Base-by-base conservation (phyloP, 2,329 filamentous ascomycete species). In the Lasiodiplodia hormozganensis region DNA sequence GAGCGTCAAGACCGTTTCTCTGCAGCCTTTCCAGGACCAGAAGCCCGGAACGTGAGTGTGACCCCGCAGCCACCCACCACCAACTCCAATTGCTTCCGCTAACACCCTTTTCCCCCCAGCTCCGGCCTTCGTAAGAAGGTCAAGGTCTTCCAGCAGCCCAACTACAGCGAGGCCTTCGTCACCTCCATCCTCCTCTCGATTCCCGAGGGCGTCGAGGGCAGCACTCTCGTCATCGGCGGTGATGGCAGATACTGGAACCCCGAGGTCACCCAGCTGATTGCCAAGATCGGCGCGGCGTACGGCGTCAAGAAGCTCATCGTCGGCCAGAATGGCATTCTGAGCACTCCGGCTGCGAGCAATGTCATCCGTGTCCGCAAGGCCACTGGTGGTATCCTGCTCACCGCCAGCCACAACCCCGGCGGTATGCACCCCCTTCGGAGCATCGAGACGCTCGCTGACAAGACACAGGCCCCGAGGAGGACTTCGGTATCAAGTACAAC, bases 401-500 rank as follows among this genome's bases (percentile, higher is more conserved):
- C 96, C 71, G 96, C 96, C 74, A 97, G 94, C 81, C 96, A 99
- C 87, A 99, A 99, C 85, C 94, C 96, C 70, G 96, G 96, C 81
- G 96, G 95, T 95, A 85, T 81, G 90, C 7, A 18, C 8, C 38
- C 58, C 12, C 23, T n/a, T 21, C 36, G 36, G 18, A 31, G 49
- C 28, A 51, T 47, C n/a, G 16, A 54, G 11, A 40, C 28, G 8
- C 14, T 14, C 10, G 21, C 7, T 31, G 23, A 21, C 23, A n/a
- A 18, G 23, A 54, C n/a, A 2, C 74, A 97, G 93, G 94, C 64
- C 96, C 96, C 71, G 91, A 89, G 74, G 92, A 96, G 80, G 96
- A 99, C 83, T 99, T 99, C 76, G 96, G 96, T 75, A 99, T 99
- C 90, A 99, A 99, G 86, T 99, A 99, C 88, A 99, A 99, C 87